Conservation (phyloP, 2,329 filamentous ascomycete species). For the Aspergillus jensenii region DNA sequence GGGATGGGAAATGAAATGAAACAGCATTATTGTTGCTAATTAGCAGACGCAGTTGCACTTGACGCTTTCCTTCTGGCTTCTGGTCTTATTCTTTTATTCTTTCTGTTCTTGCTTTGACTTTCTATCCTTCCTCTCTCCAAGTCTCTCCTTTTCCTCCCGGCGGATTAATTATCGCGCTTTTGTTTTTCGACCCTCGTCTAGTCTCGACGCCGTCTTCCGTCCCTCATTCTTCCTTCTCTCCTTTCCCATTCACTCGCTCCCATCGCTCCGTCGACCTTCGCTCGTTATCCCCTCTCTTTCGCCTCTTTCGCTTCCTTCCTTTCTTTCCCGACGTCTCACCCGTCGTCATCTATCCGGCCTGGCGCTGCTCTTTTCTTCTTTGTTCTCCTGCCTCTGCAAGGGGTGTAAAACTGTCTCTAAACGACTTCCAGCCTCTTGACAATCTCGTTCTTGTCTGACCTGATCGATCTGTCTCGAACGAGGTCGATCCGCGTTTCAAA, state of each 20-base stretch:
- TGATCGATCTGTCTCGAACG: constrained; percentile 12
- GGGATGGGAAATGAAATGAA: not conserved
- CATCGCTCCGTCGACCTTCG: constrained; percentile 17
- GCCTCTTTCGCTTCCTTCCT: constrained; percentile 3
- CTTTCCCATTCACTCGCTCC: constrained; percentile 6
- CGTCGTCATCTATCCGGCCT: constrained; percentile 24
- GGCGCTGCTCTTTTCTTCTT: constrained; percentile 24
- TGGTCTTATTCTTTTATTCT: not conserved
- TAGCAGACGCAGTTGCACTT: not conserved
- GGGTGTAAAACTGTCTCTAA: constrained; percentile 6
- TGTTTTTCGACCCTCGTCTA: not conserved
- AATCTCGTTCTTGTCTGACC: constrained; percentile 10
- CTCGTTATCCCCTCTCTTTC: constrained; percentile 18
- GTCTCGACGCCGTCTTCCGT: not conserved
- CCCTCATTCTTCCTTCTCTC: constrained; percentile 6
- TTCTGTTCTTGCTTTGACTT: not conserved
- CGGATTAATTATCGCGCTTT: not conserved
- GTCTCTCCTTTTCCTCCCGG: not conserved
- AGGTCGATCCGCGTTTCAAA: constrained; percentile 13
- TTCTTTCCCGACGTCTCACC: constrained; percentile 21
- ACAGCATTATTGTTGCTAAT: not conserved
- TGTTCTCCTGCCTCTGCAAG: constrained; percentile 17
- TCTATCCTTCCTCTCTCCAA: not conserved
- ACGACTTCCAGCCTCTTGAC: constrained; percentile 16
- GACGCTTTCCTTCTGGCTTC: not conserved